A percentile compares a stretch with the other conserved stretches of the same genome.
Conservation (phyloP, 495 filamentous ascomycete genomes). For the Talaromyces trachyspermus region DNA sequence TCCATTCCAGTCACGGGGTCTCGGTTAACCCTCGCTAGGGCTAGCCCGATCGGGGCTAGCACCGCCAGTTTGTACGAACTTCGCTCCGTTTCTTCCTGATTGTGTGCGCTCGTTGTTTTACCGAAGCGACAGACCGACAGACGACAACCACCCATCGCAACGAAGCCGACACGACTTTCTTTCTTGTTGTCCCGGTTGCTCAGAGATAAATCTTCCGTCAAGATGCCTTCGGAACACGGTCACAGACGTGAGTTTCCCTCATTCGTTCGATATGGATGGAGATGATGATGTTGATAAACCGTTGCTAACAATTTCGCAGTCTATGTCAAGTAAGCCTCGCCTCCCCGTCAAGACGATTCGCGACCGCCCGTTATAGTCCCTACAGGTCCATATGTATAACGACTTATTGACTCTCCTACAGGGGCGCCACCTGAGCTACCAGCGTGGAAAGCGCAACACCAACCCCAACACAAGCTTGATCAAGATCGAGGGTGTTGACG, state of each 20-base stretch:
- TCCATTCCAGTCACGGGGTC: constrained; percentile 28
- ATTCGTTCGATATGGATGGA: constrained; percentile 4
- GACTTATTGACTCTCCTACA: constrained; percentile 40
- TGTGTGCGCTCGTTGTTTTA: constrained; percentile 31
- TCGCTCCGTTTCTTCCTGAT: no score
- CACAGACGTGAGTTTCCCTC: constrained; percentile 66
- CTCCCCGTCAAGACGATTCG: neutral
- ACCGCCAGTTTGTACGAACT: no score
- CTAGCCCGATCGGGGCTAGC: constrained; percentile 30
- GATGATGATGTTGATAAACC: constrained; percentile 10
- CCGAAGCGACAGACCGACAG: constrained; percentile 21
- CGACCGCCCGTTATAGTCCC: neutral
- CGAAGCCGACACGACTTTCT: constrained; percentile 28
- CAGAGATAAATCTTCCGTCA: constrained; percentile 45
- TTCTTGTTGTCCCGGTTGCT: constrained; percentile 38
- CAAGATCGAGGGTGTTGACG: constrained; percentile 95
- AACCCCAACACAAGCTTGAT: constrained; percentile 83
- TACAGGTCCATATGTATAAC: constrained; percentile 12
- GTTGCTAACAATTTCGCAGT: constrained; percentile 44
- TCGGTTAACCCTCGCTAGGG: constrained; percentile 30
- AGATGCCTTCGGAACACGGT: constrained; percentile 77
- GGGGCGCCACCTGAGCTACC: constrained; percentile 92
- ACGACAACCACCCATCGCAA: constrained; percentile 21
- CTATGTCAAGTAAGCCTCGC: constrained; percentile 83
- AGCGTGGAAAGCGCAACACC: constrained; percentile 76